A percentile compares a stretch with the other conserved stretches of the same genome.
Conservation (phyloP, 2,329 filamentous ascomycete genomes). For the Aspergillus persii region DNA sequence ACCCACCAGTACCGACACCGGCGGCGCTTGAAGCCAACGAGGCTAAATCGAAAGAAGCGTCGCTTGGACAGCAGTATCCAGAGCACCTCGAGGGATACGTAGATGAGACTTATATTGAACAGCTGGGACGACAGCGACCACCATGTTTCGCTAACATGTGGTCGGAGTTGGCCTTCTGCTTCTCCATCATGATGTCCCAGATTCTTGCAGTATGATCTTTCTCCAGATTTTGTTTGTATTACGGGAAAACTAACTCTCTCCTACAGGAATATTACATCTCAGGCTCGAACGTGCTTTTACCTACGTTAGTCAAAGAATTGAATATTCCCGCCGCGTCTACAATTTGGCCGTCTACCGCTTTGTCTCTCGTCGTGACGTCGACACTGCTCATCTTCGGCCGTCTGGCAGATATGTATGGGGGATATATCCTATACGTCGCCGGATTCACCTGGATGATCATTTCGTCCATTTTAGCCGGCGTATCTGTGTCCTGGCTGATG, state of each 20-base stretch:
- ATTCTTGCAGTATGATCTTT: slow-evolving; percentile 53
- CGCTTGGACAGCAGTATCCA: not conserved
- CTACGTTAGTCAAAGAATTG: slow-evolving; percentile 61
- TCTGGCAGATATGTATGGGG: slow-evolving; percentile 60
- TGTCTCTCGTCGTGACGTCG: slow-evolving; percentile 49
- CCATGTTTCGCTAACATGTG: slow-evolving; percentile 52
- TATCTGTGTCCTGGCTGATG: slow-evolving; percentile 66
- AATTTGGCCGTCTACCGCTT: slow-evolving; percentile 54
- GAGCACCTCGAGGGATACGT: not conserved
- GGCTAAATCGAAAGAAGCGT: not conserved
- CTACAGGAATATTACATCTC: slow-evolving; percentile 70
- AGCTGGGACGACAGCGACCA: slow-evolving; percentile 62
- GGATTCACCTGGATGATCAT: slow-evolving; percentile 63
- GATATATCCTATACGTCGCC: slow-evolving; percentile 62
- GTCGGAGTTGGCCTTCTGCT: slow-evolving; percentile 62
- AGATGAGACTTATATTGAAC: slow-evolving; percentile 46
- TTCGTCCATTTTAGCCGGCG: slow-evolving; percentile 69
- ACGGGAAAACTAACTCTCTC: not conserved
- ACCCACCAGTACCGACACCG: not conserved
- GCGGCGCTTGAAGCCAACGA: not conserved
- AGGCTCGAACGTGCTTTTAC: slow-evolving; percentile 69
- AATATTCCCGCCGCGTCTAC: slow-evolving; percentile 64
- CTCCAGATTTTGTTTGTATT: not conserved
- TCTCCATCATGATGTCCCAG: slow-evolving; percentile 62
- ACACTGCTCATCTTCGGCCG: slow-evolving; percentile 56